Conservation (phyloP, 176 grass and related monocot genomes). For the Cenchrus fungigraminus region DNA sequence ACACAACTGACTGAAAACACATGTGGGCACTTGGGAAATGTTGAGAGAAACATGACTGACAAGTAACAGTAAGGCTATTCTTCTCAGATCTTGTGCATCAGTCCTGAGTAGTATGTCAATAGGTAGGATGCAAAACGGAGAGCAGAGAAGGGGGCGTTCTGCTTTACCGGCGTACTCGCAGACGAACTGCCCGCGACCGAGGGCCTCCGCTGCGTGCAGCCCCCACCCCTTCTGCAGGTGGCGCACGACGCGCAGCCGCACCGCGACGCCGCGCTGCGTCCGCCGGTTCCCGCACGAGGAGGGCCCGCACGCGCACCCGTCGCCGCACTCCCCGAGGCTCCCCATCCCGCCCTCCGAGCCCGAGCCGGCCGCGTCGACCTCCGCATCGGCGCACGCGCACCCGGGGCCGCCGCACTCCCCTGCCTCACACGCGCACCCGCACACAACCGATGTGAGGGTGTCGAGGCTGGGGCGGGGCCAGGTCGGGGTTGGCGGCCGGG, state of each 20-base stretch:
- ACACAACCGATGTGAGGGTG: constrained; percentile 23
- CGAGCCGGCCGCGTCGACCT: constrained; percentile 29
- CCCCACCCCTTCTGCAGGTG: constrained; percentile 79
- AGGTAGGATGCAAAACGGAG: too few relatives aligned
- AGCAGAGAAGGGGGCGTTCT: too few relatives aligned
- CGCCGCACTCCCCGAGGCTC: constrained; percentile 61
- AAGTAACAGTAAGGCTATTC: not conserved
- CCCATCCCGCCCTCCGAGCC: constrained; percentile 42
- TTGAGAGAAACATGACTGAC: not conserved
- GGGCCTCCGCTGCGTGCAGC: constrained; percentile 56
- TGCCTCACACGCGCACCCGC: constrained; percentile 39
- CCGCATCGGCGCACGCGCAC: constrained; percentile 53
- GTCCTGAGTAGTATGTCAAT: not conserved
- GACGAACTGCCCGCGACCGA: constrained; percentile 56
- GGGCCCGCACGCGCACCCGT: constrained; percentile 54
- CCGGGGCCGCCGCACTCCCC: constrained; percentile 32
- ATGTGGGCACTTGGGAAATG: not conserved
- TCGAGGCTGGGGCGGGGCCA: constrained; percentile 42
- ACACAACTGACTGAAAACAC: not conserved
- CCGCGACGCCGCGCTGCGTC: constrained; percentile 63
- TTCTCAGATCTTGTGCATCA: not conserved
- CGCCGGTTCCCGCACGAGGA: constrained; percentile 56
- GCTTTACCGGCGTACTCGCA: constrained; percentile 83
- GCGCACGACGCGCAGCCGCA: constrained; percentile 58
- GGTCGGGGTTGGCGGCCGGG: constrained; percentile 22